Percentiles rank a stretch among this genome's conserved stretches.
These are phyloP conservation scores for Nemania sp. DNA, from an alignment of 2,329 filamentous ascomycete species.

Conservation along the genomic window DNA sequence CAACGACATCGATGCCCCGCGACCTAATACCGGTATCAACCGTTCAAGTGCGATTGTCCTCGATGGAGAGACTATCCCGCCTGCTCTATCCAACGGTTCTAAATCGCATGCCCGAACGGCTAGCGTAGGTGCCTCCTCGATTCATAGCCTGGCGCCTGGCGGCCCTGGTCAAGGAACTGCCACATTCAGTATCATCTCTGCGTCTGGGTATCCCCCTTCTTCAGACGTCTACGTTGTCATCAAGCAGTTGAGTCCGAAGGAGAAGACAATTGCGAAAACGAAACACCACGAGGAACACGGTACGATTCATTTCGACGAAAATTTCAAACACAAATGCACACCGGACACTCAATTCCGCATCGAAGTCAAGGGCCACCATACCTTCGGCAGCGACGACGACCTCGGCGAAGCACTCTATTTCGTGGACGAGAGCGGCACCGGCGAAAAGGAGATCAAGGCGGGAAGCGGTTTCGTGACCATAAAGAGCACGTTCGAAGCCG, in stretches of 20 bases:
- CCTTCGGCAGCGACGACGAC: slow-evolving; percentile 80
- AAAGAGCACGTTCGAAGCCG: slow-evolving; percentile 70
- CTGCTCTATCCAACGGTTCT: slow-evolving; percentile 40
- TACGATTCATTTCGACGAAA: slow-evolving; percentile 73
- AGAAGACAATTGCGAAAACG: slow-evolving; percentile 86
- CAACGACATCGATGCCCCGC: slow-evolving; percentile 46
- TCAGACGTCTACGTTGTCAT: slow-evolving; percentile 80
- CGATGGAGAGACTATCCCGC: slow-evolving; percentile 38
- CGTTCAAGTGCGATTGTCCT: slow-evolving; percentile 47
- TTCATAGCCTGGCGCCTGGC: slow-evolving; percentile 64
- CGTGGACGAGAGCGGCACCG: slow-evolving; percentile 77
- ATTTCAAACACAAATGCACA: slow-evolving; percentile 76
- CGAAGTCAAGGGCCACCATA: slow-evolving; percentile 81
- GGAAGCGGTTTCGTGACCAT: slow-evolving; percentile 74
- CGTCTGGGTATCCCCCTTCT: slow-evolving; percentile 74
- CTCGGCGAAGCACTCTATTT: slow-evolving; percentile 89
- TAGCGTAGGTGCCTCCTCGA: slow-evolving; percentile 68
- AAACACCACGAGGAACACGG: slow-evolving; percentile 83
- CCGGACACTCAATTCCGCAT: slow-evolving; percentile 87
- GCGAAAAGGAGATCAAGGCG: slow-evolving; percentile 74
- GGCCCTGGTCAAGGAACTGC: slow-evolving; percentile 73
- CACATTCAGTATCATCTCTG: slow-evolving; percentile 77
- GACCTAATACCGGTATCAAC: slow-evolving; percentile 45
- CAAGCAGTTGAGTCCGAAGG: slow-evolving; percentile 68
- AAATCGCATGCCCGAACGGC: slow-evolving; percentile 55